Evolutionary conservation across 2,329 filamentous ascomycete species (phyloP).

Genomic region (Colletotrichum tofieldiae): DNA sequence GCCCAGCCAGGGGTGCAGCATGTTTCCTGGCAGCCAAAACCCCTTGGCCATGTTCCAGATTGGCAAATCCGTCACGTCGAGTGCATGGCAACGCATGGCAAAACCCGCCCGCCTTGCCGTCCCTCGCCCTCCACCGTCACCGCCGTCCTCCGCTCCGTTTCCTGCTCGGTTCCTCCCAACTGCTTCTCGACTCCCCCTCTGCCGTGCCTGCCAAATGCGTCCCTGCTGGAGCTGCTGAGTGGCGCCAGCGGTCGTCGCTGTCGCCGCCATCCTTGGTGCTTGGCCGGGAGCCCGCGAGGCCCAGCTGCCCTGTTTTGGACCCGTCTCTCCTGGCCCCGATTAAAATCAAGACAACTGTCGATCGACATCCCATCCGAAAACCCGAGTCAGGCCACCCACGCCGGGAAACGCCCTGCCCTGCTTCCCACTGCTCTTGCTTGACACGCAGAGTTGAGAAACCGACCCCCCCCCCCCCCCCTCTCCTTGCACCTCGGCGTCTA

Average conservation of each 20-base stretch:
- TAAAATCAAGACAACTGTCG: slow-evolving; percentile 32
- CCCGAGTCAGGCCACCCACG: slow-evolving; percentile 29
- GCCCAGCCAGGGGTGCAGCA: slow-evolving; percentile 25
- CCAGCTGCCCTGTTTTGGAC: background rate
- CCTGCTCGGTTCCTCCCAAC: background rate
- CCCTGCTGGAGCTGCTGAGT: background rate
- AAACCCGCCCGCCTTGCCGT: slow-evolving; percentile 8
- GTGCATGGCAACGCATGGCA: slow-evolving; percentile 22
- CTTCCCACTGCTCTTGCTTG: background rate
- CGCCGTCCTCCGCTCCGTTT: slow-evolving; percentile 8
- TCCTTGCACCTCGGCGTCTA: too few relatives aligned
- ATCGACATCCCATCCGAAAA: slow-evolving; percentile 36
- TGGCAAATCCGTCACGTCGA: slow-evolving; percentile 32
- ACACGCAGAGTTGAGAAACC: background rate
- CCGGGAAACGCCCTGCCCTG: background rate
- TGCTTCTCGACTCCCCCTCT: background rate
- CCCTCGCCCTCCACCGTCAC: slow-evolving; percentile 7
- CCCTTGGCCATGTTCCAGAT: slow-evolving; percentile 40
- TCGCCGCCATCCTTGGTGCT: background rate
- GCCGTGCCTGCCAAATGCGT: background rate
- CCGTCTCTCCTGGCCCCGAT: slow-evolving; percentile 18
- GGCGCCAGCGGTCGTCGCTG: background rate
- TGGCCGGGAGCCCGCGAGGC: background rate
- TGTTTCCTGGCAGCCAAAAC: slow-evolving; percentile 32
- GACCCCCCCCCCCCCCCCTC: too few relatives aligned